A percentile compares a stretch with the other conserved stretches of the same genome.
phyloP scores from a whole-genome alignment of 495 filamentous ascomycete species.

The Neurospora sp. region DNA sequence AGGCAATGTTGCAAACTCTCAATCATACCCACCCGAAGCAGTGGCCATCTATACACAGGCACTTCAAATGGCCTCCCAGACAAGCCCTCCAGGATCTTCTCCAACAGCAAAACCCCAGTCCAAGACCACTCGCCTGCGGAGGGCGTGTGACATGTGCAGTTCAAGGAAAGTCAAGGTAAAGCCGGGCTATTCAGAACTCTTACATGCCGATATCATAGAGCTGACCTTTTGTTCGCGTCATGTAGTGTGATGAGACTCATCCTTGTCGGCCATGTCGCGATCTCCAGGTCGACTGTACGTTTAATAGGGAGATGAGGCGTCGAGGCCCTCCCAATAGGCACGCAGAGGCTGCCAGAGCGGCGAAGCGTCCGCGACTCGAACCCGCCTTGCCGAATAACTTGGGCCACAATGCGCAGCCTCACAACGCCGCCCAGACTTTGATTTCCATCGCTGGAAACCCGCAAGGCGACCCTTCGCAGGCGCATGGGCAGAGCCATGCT shows the following conservation, averaged over 20 bases:
- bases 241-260: slow-evolving; percentile 69
- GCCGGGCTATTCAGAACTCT: neutral
- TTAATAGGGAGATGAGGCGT: slow-evolving; percentile 64
- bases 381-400: slow-evolving; percentile 7
- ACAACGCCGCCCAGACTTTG: slow-evolving; percentile 40
- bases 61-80: slow-evolving; percentile 8
- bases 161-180: slow-evolving; percentile 78
- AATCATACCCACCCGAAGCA: neutral
- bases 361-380: slow-evolving; percentile 54
- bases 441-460: slow-evolving; percentile 27
- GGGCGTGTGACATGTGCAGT: slow-evolving; percentile 79
- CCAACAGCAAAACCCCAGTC: slow-evolving; percentile 14
- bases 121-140: slow-evolving; percentile 49
- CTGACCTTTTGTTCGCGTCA: neutral
- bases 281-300: slow-evolving; percentile 77
- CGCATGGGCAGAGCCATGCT: slow-evolving; percentile 7
- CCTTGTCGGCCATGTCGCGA: slow-evolving; percentile 73
- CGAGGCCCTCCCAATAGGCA: slow-evolving; percentile 80
- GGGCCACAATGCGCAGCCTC: slow-evolving; percentile 21
- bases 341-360: slow-evolving; percentile 57
- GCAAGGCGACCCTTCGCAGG: neutral
- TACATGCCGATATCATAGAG: neutral
- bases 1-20: neutral
- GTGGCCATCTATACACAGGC: slow-evolving; percentile 6
- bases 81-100: slow-evolving; percentile 16